A percentile compares a stretch with the other conserved stretches of the same genome.
phyloP scores from a whole-genome alignment of 2,329 filamentous ascomycete species.

The Monascus ruber region DNA sequence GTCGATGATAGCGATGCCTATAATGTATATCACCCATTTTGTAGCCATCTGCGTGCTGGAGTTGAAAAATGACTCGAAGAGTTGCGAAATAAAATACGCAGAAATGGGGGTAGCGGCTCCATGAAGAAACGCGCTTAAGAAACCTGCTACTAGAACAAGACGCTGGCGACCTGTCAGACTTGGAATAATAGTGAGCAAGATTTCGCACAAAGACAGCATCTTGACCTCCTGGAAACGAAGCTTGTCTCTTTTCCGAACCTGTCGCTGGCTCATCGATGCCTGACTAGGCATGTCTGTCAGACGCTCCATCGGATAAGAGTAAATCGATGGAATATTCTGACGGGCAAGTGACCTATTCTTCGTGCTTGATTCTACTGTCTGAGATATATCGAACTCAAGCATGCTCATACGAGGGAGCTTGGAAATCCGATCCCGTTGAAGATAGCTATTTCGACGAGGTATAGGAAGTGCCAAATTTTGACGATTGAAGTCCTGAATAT shows the following conservation, averaged over 20 bases:
- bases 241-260: background rate
- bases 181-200: conserved; percentile 62
- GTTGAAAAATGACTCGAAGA: conserved; percentile 60
- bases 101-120: conserved; percentile 63
- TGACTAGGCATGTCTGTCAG: background rate
- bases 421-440: too few species aligned
- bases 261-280: background rate
- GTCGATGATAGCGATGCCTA: conserved; percentile 57
- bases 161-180: conserved; percentile 43
- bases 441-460: too few species aligned
- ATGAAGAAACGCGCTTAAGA: conserved; percentile 52
- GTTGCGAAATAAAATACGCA: conserved; percentile 60
- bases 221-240: background rate
- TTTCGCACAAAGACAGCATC: conserved; percentile 34
- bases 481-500: too few species aligned
- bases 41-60: conserved; percentile 38
- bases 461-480: too few species aligned
- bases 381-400: background rate
- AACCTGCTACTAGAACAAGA: conserved; percentile 46
- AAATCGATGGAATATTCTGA: background rate
- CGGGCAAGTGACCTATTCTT: background rate
- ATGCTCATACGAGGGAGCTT: background rate
- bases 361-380: background rate
- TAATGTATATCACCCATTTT: conserved; percentile 58
- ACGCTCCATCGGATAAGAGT: background rate